These are phyloP conservation scores for Tricholomella constricta DNA, from an alignment of 768 basidiomycete species.

Conservation along the genomic window DNA sequence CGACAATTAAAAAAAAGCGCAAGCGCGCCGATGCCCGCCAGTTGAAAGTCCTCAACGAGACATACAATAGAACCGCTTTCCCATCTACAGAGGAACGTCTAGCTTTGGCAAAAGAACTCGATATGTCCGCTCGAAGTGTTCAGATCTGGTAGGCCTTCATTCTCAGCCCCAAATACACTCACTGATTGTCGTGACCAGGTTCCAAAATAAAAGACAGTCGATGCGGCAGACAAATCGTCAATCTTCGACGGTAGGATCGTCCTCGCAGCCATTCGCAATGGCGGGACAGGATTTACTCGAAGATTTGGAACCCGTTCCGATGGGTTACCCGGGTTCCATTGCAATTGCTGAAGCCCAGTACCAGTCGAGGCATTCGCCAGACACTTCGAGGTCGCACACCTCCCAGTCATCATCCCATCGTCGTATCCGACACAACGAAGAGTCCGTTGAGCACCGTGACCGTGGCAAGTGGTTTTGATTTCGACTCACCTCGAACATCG, in stretches of 20 bases:
- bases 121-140: conserved; percentile 84
- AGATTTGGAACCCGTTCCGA: conserved; percentile 35
- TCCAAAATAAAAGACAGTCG: conserved; percentile 85
- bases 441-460: conserved; percentile 40
- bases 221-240: conserved; percentile 80
- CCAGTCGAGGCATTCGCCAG: conserved; percentile 40
- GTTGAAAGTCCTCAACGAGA: conserved; percentile 78
- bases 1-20: conserved; percentile 85
- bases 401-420: conserved; percentile 44
- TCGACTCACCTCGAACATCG: conserved; percentile 26
- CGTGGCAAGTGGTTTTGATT: conserved; percentile 43
- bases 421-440: conserved; percentile 43
- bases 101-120: conserved; percentile 71
- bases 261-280: conserved; percentile 52
- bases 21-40: conserved; percentile 83
- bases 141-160: conserved; percentile 70
- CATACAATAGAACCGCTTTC: conserved; percentile 80
- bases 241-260: conserved; percentile 45
- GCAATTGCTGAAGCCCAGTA: conserved; percentile 37
- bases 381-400: conserved; percentile 36
- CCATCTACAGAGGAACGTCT: conserved; percentile 87
- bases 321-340: conserved; percentile 36
- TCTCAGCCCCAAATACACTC: conserved; percentile 18
- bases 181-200: conserved; percentile 50
- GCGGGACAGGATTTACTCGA: conserved; percentile 41